phyloP scores from a whole-genome alignment of 257 asterid genomes.

The Perilla frutescens region DNA sequence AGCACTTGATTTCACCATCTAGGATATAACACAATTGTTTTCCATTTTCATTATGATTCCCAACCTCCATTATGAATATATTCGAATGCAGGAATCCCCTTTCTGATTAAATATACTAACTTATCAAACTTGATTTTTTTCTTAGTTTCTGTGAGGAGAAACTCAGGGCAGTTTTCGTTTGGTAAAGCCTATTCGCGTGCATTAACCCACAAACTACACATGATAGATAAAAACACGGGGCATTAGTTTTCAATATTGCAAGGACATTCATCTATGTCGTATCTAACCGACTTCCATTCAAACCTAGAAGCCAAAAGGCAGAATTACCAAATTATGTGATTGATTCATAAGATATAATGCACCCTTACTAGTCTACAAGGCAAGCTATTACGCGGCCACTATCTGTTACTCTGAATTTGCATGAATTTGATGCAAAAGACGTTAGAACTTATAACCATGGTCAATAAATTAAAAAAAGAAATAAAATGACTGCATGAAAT shows the following conservation, averaged over 20 bases:
- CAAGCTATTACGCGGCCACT: background rate
- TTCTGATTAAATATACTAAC: background rate
- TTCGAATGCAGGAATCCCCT: background rate
- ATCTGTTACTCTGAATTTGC: background rate
- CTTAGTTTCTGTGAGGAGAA: too few relatives aligned
- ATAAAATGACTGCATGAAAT: background rate
- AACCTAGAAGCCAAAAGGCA: background rate
- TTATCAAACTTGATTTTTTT: background rate
- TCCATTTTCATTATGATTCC: background rate
- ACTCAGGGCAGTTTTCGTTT: too few relatives aligned
- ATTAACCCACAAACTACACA: background rate
- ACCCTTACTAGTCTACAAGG: background rate
- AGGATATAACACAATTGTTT: background rate
- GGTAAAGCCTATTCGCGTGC: background rate
- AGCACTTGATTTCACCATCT: conserved; percentile 6
- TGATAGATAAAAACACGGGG: background rate
- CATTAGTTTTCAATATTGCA: background rate
- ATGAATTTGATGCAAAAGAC: background rate
- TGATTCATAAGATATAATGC: background rate
- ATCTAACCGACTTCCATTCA: background rate
- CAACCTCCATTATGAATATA: background rate
- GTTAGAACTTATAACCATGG: too few relatives aligned
- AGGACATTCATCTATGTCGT: background rate
- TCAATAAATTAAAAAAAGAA: background rate
- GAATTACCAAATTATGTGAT: background rate